phyloP scores from a whole-genome alignment of 352 stramenopile genomes.

The Paralagenidium karlingii region DNA sequence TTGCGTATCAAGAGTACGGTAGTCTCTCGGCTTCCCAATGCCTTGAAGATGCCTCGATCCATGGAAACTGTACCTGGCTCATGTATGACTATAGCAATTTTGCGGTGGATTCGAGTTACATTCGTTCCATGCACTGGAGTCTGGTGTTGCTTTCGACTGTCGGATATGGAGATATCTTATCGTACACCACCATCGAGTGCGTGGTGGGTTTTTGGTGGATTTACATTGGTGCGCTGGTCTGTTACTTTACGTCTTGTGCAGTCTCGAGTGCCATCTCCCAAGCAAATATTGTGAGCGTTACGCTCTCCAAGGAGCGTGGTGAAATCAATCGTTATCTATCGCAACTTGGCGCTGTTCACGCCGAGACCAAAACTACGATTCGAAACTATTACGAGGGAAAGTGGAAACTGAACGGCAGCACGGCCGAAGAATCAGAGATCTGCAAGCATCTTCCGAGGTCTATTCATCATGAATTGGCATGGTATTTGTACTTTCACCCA shows the following conservation, averaged over 20 bases:
- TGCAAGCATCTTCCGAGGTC: conserved; percentile 31
- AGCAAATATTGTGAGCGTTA: conserved; percentile 24
- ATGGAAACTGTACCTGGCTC: conserved; percentile 60
- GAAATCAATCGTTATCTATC: conserved; percentile 48
- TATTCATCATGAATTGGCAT: conserved; percentile 15
- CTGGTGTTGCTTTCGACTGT: conserved; percentile 59
- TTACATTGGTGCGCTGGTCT: conserved; percentile 57
- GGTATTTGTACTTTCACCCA: conserved; percentile 17
- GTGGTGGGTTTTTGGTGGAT: conserved; percentile 51
- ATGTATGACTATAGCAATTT: conserved; percentile 51
- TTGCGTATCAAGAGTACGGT: conserved; percentile 2
- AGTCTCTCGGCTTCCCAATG: conserved; percentile 25
- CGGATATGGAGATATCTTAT: conserved; percentile 35
- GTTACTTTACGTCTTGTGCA: conserved; percentile 49
- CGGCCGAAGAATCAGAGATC: conserved; percentile 31
- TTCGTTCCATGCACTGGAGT: conserved; percentile 56
- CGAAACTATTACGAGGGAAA: conserved; percentile 58
- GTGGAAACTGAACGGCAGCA: conserved; percentile 58
- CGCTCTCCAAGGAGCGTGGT: conserved; percentile 36
- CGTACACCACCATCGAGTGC: conserved; percentile 20
- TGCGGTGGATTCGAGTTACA: conserved; percentile 39
- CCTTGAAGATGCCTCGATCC: conserved; percentile 28
- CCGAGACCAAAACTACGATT: conserved; percentile 32
- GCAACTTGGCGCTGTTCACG: conserved; percentile 20
- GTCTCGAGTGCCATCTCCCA: conserved; percentile 45